Evolutionary conservation across 2,329 filamentous ascomycete genomes (phyloP).

Genomic region (Neophaeococcomyces aloes): DNA sequence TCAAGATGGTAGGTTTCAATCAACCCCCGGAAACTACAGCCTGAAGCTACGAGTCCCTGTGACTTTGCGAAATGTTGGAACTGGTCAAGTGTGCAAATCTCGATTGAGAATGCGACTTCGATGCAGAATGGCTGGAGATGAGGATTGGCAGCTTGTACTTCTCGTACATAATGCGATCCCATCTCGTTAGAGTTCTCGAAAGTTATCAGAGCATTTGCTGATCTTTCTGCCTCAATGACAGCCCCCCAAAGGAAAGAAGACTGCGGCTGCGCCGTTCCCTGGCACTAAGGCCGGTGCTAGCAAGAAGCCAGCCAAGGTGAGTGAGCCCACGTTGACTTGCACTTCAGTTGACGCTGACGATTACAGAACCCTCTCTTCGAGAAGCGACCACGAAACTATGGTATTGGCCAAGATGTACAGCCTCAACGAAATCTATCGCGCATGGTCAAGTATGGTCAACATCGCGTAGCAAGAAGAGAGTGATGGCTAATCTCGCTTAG

Average conservation of each 20-base stretch:
- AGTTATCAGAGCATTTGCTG: constrained; percentile 59
- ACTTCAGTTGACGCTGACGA: constrained; percentile 11
- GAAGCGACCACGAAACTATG: constrained; percentile 95
- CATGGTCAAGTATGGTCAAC: constrained; percentile 68
- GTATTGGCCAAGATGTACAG: constrained; percentile 98
- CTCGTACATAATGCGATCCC: constrained; percentile 38
- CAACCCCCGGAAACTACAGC: background rate
- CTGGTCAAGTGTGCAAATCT: constrained; percentile 3
- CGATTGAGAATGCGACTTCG: constrained; percentile 1
- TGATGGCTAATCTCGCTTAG: constrained; percentile 7
- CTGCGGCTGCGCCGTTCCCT: constrained; percentile 92
- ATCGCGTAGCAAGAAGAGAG: background rate
- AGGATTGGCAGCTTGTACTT: constrained; percentile 34
- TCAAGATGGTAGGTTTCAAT: constrained; percentile 8
- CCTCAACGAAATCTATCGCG: constrained; percentile 88
- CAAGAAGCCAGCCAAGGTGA: constrained; percentile 96
- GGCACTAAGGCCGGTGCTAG: constrained; percentile 72
- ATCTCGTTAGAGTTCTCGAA: constrained; percentile 86
- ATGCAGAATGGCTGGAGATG: constrained; percentile 43
- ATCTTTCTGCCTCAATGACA: constrained; percentile 99
- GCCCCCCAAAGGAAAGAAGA: constrained; percentile 99
- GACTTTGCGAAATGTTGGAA: background rate
- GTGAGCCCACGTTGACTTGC: constrained; percentile 29
- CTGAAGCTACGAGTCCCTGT: background rate
- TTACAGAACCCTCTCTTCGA: constrained; percentile 94